These are phyloP conservation scores for Tremella mesenterica DNA, from an alignment of 768 basidiomycete genomes.

Conservation along the genomic window DNA sequence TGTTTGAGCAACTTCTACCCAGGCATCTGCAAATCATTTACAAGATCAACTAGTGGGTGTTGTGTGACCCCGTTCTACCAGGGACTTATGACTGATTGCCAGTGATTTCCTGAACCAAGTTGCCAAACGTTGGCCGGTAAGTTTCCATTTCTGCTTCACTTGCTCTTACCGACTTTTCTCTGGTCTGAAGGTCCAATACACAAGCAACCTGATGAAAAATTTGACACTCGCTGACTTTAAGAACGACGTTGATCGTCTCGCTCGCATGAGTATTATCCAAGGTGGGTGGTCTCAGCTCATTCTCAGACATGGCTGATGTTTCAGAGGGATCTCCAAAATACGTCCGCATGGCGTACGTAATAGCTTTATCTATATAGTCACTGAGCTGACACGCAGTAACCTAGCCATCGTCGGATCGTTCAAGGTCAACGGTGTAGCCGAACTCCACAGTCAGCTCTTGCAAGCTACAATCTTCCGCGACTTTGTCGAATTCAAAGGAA, in stretches of 20 bases:
- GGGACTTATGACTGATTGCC: slow-evolving; percentile 1
- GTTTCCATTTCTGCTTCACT: too few relatives aligned
- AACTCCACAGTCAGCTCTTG: slow-evolving; percentile 86
- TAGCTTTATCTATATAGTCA: neutral
- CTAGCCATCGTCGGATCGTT: slow-evolving; percentile 69
- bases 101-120: slow-evolving; percentile 55
- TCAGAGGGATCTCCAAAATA: slow-evolving; percentile 77
- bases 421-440: slow-evolving; percentile 78
- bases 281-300: slow-evolving; percentile 47
- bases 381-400: too few relatives aligned
- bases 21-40: slow-evolving; percentile 48
- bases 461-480: slow-evolving; percentile 56
- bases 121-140: slow-evolving; percentile 72
- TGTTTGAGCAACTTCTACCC: slow-evolving; percentile 76
- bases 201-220: neutral
- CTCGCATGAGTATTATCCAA: slow-evolving; percentile 86
- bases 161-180: too few relatives aligned
- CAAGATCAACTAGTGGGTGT: slow-evolving; percentile 32
- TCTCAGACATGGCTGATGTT: neutral
- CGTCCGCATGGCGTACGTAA: slow-evolving; percentile 51
- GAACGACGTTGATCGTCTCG: slow-evolving; percentile 64
- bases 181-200: neutral
- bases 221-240: neutral
- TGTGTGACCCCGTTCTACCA: too few relatives aligned
- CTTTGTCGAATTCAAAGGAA: slow-evolving; percentile 85